Percentiles rank a stretch among this genome's conserved stretches.
These are phyloP conservation scores for Wickerhamiella dianesei DNA, from an alignment of 805 yeast genomes.

Conservation along the genomic window DNA sequence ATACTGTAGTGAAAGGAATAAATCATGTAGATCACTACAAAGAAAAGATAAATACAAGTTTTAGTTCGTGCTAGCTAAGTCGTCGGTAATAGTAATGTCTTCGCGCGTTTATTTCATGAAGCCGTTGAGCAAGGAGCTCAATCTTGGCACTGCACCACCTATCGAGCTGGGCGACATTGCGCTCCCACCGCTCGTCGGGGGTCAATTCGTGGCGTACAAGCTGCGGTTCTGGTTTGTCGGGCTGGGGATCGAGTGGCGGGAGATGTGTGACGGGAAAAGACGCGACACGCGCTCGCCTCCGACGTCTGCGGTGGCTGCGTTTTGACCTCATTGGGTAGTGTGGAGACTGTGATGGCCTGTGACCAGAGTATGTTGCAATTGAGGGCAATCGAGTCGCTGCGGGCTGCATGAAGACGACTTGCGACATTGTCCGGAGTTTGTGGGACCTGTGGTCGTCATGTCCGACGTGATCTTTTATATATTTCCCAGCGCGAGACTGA, in stretches of 20 bases:
- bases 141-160: neutral
- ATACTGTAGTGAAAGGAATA: neutral
- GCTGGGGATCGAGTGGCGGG: neutral
- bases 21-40: too few species aligned
- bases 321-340: neutral
- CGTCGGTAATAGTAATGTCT: neutral
- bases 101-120: neutral
- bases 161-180: neutral
- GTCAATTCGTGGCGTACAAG: too few species aligned
- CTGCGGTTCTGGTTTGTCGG: neutral
- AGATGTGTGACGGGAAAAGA: neutral
- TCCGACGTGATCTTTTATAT: neutral
- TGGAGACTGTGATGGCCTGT: neutral
- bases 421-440: neutral
- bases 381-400: neutral
- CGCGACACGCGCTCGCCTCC: neutral
- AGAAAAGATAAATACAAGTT: too few species aligned
- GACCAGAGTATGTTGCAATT: neutral
- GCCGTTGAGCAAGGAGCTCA: constrained; percentile 4
- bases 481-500: too few species aligned
- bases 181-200: neutral
- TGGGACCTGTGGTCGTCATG: too few species aligned
- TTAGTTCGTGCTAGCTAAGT: too few species aligned
- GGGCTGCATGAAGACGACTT: neutral
- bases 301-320: neutral